Evolutionary conservation across 495 filamentous ascomycete genomes (phyloP).

Genomic region (Penicillium lividum): DNA sequence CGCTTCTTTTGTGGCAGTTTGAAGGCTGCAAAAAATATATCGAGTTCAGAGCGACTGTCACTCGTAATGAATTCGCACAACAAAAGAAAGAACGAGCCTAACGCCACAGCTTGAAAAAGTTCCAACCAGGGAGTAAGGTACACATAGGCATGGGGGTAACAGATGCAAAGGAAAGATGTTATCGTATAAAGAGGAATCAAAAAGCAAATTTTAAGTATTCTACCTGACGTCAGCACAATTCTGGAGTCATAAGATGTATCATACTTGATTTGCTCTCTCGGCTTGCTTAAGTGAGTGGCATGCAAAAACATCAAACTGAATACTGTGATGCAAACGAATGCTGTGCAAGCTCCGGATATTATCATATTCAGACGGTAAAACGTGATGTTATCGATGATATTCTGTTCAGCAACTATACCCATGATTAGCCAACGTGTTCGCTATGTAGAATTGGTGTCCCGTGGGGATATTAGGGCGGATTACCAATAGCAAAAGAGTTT

Average conservation of each 20-base stretch:
- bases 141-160: constrained; percentile 26
- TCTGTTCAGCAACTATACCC: not conserved
- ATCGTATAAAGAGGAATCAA: constrained; percentile 32
- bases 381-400: constrained; percentile 4
- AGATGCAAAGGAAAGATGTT: constrained; percentile 29
- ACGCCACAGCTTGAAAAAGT: constrained; percentile 31
- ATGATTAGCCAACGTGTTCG: not conserved
- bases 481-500: constrained; percentile 1
- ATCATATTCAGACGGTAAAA: constrained; percentile 32
- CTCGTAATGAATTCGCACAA: constrained; percentile 31
- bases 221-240: constrained; percentile 3
- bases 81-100: constrained; percentile 35
- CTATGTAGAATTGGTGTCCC: not conserved
- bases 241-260: not conserved
- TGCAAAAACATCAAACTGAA: constrained; percentile 25
- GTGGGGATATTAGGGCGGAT: not conserved
- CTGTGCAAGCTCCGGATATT: constrained; percentile 27
- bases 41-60: constrained; percentile 16
- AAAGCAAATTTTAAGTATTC: constrained; percentile 29
- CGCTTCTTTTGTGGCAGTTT: constrained; percentile 13
- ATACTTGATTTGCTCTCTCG: constrained; percentile 35
- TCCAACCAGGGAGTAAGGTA: constrained; percentile 34
- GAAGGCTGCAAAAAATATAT: constrained; percentile 28
- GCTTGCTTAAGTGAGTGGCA: constrained; percentile 31
- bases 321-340: constrained; percentile 19